Evolutionary conservation across 495 filamentous ascomycete species (phyloP).

Genomic region (Amorphotheca resinae): DNA sequence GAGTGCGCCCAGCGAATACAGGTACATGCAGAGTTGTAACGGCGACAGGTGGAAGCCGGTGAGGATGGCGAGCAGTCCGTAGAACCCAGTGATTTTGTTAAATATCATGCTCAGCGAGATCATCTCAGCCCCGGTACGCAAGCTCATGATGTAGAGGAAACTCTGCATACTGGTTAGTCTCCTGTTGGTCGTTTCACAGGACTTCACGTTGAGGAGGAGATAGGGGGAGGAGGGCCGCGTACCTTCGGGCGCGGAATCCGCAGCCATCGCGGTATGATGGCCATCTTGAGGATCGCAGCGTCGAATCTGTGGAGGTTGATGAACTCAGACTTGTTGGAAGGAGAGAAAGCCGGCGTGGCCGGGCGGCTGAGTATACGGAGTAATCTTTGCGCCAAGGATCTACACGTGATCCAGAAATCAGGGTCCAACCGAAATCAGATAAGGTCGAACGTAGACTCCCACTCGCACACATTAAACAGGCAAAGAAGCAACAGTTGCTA

Average conservation of each 20-base stretch:
- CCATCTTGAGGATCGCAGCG: slow-evolving; percentile 3
- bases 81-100: slow-evolving; percentile 81
- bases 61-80: slow-evolving; percentile 73
- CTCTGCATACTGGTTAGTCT: slow-evolving; percentile 9
- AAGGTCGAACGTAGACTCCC: no score
- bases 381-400: no score
- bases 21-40: slow-evolving; percentile 67
- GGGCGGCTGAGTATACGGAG: no score
- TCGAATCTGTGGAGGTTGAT: no score
- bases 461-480: no score
- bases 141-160: slow-evolving; percentile 73
- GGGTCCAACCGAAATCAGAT: no score
- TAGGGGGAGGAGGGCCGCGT: slow-evolving; percentile 20
- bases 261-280: slow-evolving; percentile 31
- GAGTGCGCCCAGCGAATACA: slow-evolving; percentile 65
- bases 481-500: no score
- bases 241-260: slow-evolving; percentile 49
- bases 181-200: neutral
- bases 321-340: neutral
- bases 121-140: slow-evolving; percentile 73
- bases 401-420: no score
- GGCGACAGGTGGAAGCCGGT: slow-evolving; percentile 52
- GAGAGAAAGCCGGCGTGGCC: neutral
- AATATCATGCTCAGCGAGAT: slow-evolving; percentile 66
- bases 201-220: neutral